Conservation (phyloP, 2,329 filamentous ascomycete genomes). For the Pseudogymnoascus sp. region DNA sequence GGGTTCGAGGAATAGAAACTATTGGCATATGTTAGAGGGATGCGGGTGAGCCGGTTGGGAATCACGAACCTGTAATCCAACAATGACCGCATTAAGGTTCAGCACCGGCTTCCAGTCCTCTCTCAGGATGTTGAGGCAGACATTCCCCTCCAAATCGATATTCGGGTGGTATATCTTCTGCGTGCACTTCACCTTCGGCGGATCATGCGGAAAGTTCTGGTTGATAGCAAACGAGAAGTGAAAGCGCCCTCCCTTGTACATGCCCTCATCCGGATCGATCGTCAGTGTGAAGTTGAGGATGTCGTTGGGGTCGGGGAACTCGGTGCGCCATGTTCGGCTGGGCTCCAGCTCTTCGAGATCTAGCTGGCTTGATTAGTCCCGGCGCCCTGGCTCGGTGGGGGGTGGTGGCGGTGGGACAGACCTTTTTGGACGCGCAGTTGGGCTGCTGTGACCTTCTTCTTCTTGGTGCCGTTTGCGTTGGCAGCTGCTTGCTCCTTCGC, state of each 20-base stretch:
- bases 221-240: conserved; percentile 88
- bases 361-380: conserved; percentile 29
- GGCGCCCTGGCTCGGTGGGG: not conserved
- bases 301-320: conserved; percentile 76
- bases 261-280: conserved; percentile 77
- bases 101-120: conserved; percentile 99
- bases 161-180: conserved; percentile 99
- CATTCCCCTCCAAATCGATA: conserved; percentile 95
- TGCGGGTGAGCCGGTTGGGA: not conserved
- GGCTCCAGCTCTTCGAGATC: conserved; percentile 77
- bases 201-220: conserved; percentile 93
- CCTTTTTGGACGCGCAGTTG: conserved; percentile 95
- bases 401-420: conserved; percentile 33
- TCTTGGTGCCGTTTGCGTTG: conserved; percentile 76
- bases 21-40: conserved; percentile 13
- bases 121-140: conserved; percentile 92
- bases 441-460: conserved; percentile 97
- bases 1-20: conserved; percentile 96
- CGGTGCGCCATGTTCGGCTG: conserved; percentile 70
- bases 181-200: conserved; percentile 91
- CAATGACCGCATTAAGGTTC: conserved; percentile 93
- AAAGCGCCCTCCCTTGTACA: conserved; percentile 83
- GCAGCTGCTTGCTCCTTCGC: conserved; percentile 95
- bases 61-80: conserved; percentile 69
- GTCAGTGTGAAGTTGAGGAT: conserved; percentile 77